Conservation (phyloP, 2,329 filamentous ascomycete genomes). For the Diaporthe capsici region DNA sequence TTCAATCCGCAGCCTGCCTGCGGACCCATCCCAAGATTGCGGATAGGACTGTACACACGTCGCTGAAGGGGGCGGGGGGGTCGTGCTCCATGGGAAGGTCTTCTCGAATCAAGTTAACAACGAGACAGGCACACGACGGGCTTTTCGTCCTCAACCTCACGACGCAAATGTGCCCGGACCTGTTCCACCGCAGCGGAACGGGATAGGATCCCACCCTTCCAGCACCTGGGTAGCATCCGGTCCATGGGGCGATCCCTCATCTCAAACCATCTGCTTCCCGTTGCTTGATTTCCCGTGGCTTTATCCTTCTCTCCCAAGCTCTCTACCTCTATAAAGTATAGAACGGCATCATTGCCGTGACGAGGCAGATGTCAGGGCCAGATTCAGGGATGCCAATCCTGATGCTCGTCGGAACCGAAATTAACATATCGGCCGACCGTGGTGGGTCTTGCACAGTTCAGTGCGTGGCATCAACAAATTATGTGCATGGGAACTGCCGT, state of each 20-base stretch:
- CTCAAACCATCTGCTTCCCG: constrained; percentile 9
- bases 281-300: background rate
- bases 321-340: background rate
- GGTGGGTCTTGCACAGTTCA: constrained; percentile 10
- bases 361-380: background rate
- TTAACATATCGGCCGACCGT: constrained; percentile 34
- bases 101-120: background rate
- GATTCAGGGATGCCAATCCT: constrained; percentile 22
- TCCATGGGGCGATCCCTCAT: background rate
- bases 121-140: background rate
- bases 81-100: too few species aligned
- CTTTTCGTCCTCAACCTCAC: background rate
- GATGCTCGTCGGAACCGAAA: constrained; percentile 32
- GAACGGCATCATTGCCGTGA: constrained; percentile 3
- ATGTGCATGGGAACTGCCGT: constrained; percentile 37
- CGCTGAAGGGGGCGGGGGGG: background rate
- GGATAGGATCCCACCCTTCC: constrained; percentile 2
- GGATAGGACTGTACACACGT: background rate
- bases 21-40: constrained; percentile 11
- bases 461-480: constrained; percentile 32
- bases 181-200: constrained; percentile 15
- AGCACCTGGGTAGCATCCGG: background rate
- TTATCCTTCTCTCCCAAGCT: background rate
- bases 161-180: background rate
- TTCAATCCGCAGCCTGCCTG: background rate